Conservation (phyloP, 305 asterid species). For the Plantago coronopus region DNA sequence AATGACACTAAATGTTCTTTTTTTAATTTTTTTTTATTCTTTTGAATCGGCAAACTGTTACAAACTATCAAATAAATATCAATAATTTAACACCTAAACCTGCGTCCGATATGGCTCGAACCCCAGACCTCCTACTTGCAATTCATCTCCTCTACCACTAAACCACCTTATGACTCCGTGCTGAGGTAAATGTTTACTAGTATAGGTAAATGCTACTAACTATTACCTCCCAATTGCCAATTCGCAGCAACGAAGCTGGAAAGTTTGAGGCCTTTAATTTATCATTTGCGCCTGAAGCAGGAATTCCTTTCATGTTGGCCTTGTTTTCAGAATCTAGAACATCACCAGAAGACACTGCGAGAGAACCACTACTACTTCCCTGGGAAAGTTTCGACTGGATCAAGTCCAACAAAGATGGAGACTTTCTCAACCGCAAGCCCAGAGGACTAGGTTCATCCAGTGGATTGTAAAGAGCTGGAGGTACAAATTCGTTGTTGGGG, state of each 20-base stretch:
- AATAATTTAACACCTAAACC: too few relatives aligned
- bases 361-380: conserved; percentile 28
- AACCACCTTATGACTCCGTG: too few relatives aligned
- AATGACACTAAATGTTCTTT: background rate
- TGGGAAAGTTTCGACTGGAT: conserved; percentile 66
- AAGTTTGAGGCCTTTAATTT: conserved; percentile 84
- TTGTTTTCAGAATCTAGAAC: conserved; percentile 25
- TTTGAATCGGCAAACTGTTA: too few relatives aligned
- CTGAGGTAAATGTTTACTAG: too few relatives aligned
- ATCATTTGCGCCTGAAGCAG: conserved; percentile 44
- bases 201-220: background rate
- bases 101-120: too few relatives aligned
- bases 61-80: too few relatives aligned
- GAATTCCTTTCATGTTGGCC: conserved; percentile 35
- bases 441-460: conserved; percentile 85
- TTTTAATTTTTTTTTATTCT: too few relatives aligned
- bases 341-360: conserved; percentile 26
- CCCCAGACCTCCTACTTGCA: too few relatives aligned
- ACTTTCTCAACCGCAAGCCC: conserved; percentile 72
- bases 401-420: conserved; percentile 66
- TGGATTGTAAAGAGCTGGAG: conserved; percentile 53
- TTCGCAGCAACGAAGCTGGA: conserved; percentile 55
- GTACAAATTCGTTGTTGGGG: conserved; percentile 27
- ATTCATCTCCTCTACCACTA: too few relatives aligned
- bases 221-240: conserved; percentile 88